Percentiles rank a stretch among this genome's conserved stretches.
Evolutionary conservation across 768 basidiomycete genomes (phyloP).

Genomic region (Lactarius indigo): DNA sequence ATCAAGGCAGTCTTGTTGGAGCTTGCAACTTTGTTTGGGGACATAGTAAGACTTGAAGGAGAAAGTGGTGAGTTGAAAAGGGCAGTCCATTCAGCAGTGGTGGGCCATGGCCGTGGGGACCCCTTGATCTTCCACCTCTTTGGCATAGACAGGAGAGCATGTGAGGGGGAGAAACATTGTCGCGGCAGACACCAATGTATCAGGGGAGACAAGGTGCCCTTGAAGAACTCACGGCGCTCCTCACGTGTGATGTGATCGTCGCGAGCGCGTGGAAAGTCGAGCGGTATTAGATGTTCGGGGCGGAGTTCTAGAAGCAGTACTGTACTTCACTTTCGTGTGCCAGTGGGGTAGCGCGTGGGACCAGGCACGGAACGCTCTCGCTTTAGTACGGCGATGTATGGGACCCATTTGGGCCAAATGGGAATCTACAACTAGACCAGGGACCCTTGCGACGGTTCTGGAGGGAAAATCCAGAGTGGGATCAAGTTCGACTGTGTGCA

Average conservation of each 20-base stretch:
- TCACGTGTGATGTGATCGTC: constrained; percentile 57
- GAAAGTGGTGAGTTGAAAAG: constrained; percentile 79
- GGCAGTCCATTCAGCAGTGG: constrained; percentile 75
- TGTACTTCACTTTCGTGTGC: constrained; percentile 45
- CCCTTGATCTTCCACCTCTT: not conserved
- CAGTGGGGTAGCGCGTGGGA: not conserved
- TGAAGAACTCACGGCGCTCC: constrained; percentile 65
- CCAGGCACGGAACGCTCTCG: constrained; percentile 14
- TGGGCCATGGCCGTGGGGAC: not conserved
- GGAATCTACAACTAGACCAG: constrained; percentile 32
- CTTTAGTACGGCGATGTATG: constrained; percentile 4
- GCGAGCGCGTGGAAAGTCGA: constrained; percentile 62
- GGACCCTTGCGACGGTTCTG: constrained; percentile 60
- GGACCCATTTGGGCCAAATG: constrained; percentile 34
- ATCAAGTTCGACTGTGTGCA: constrained; percentile 38
- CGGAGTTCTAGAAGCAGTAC: constrained; percentile 72
- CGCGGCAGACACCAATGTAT: constrained; percentile 39
- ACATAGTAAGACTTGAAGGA: constrained; percentile 47
- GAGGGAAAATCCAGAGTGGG: constrained; percentile 75
- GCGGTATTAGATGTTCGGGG: constrained; percentile 51
- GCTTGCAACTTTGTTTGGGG: too few species aligned
- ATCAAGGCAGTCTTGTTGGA: too few species aligned
- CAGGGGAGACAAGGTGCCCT: constrained; percentile 77
- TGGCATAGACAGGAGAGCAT: not conserved
- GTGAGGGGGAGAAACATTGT: too few species aligned